These are phyloP conservation scores for Carex littledalei DNA, from an alignment of 176 grass and related monocot species.

Conservation along the genomic window DNA sequence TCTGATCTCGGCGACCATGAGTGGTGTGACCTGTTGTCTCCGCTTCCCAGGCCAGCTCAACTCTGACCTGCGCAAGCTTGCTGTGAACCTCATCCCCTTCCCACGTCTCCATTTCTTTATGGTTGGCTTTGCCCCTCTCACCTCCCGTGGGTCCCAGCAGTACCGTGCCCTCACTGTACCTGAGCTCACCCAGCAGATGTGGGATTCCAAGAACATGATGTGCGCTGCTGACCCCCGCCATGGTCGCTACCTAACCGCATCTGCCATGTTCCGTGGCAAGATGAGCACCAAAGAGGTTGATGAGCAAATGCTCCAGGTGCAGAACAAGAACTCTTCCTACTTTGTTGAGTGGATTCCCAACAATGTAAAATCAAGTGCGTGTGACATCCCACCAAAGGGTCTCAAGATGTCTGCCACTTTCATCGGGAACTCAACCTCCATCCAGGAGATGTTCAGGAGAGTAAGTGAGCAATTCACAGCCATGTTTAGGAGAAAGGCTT, in stretches of 20 bases:
- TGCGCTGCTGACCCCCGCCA: slow-evolving; percentile 78
- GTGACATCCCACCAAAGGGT: slow-evolving; percentile 68
- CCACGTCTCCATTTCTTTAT: slow-evolving; percentile 97
- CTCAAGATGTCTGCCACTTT: slow-evolving; percentile 71
- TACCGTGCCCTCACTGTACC: slow-evolving; percentile 74
- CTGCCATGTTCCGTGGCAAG: slow-evolving; percentile 86
- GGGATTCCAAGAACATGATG: slow-evolving; percentile 98
- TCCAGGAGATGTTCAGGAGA: slow-evolving; percentile 86
- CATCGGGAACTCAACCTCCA: slow-evolving; percentile 75
- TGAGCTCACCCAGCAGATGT: slow-evolving; percentile 92
- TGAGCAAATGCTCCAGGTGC: slow-evolving; percentile 85
- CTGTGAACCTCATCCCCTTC: slow-evolving; percentile 82
- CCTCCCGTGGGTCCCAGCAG: slow-evolving; percentile 68
- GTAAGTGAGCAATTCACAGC: slow-evolving; percentile 80
- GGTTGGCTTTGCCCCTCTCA: slow-evolving; percentile 75
- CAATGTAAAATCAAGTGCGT: slow-evolving; percentile 80
- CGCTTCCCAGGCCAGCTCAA: slow-evolving; percentile 91
- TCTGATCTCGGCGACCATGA: slow-evolving; percentile 86
- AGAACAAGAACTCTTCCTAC: slow-evolving; percentile 92
- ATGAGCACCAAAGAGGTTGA: slow-evolving; percentile 98
- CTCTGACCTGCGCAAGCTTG: slow-evolving; percentile 81
- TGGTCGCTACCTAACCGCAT: slow-evolving; percentile 77
- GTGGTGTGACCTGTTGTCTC: slow-evolving; percentile 75
- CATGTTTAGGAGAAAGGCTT: slow-evolving; percentile 95
- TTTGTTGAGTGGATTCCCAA: slow-evolving; percentile 91